A percentile compares a stretch with the other conserved stretches of the same genome.
These are phyloP conservation scores for Emmonsiellopsis sp. DNA, from an alignment of 2,329 filamentous ascomycete species.

Conservation along the genomic window DNA sequence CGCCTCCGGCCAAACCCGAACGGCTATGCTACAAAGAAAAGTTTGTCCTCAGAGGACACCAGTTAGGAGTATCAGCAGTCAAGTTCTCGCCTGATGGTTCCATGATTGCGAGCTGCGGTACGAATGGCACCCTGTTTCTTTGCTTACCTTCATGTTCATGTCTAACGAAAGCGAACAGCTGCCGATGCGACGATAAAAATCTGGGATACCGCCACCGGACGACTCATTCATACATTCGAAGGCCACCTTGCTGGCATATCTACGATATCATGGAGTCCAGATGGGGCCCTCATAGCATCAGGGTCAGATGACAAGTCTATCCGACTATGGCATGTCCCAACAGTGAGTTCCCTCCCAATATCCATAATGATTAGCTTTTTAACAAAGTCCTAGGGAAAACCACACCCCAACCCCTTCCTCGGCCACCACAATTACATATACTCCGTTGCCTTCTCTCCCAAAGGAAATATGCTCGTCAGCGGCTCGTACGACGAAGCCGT, in stretches of 20 bases:
- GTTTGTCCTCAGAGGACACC: conserved; percentile 67
- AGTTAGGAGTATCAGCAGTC: conserved; percentile 69
- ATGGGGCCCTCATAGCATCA: conserved; percentile 76
- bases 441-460: conserved; percentile 88
- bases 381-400: conserved; percentile 37
- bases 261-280: conserved; percentile 87
- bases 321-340: conserved; percentile 70
- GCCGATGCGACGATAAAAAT: conserved; percentile 87
- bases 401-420: conserved; percentile 53
- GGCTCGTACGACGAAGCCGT: conserved; percentile 97
- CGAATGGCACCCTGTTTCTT: conserved; percentile 14
- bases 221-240: conserved; percentile 77
- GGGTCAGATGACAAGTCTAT: conserved; percentile 96
- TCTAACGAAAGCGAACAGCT: conserved; percentile 31
- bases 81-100: conserved; percentile 84
- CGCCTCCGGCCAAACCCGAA: conserved; percentile 41
- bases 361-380: background rate
- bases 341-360: conserved; percentile 25
- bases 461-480: conserved; percentile 91
- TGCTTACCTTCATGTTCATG: background rate
- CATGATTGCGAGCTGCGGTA: conserved; percentile 78
- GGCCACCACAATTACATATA: conserved; percentile 97
- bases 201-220: conserved; percentile 72
- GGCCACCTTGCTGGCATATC: conserved; percentile 90
- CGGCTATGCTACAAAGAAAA: conserved; percentile 59